Evolutionary conservation across 2,329 filamentous ascomycete species (phyloP).

Genomic region (Periconia digitata): DNA sequence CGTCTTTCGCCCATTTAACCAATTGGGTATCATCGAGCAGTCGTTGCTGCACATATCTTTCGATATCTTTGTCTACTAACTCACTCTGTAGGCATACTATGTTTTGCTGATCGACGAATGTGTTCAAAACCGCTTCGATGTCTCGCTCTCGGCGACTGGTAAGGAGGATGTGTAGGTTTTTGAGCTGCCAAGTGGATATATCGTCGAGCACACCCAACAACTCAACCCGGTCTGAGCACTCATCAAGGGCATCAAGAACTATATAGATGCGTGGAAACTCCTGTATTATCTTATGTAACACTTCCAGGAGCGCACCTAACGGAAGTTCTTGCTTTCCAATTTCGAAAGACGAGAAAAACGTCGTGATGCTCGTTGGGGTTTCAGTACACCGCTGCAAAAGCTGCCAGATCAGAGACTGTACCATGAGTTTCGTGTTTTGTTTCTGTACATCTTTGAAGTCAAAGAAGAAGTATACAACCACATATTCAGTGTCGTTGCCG

Average conservation of each 20-base stretch:
- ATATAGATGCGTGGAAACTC: conserved; percentile 19
- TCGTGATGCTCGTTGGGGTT: conserved; percentile 20
- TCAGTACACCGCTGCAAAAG: conserved; percentile 22
- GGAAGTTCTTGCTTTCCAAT: conserved; percentile 26
- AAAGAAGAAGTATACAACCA: conserved; percentile 31
- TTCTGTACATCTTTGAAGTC: conserved; percentile 44
- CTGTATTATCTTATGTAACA: conserved; percentile 25
- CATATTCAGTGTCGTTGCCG: conserved; percentile 6
- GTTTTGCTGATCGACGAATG: conserved; percentile 12
- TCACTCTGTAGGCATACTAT: conserved; percentile 23
- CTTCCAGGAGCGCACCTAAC: conserved; percentile 19
- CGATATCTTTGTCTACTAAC: conserved; percentile 30
- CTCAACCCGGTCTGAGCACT: conserved; percentile 23
- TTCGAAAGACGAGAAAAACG: conserved; percentile 25
- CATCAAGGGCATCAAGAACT: conserved; percentile 33
- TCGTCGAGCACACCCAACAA: conserved; percentile 24
- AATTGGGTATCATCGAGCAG: conserved; percentile 35
- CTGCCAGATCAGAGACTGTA: conserved; percentile 44
- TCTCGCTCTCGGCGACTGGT: conserved; percentile 33
- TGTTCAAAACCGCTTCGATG: conserved; percentile 24
- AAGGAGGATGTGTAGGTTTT: conserved; percentile 26
- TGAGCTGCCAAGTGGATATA: conserved; percentile 22
- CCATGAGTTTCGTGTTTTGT: conserved; percentile 34
- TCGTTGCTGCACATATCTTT: conserved; percentile 31
- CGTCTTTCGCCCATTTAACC: conserved; percentile 27